Evolutionary conservation across 2,329 filamentous ascomycete species (phyloP), one percentile per base, ranked within the genome.

Genomic region (Epichloe gansuensis): DNA sequence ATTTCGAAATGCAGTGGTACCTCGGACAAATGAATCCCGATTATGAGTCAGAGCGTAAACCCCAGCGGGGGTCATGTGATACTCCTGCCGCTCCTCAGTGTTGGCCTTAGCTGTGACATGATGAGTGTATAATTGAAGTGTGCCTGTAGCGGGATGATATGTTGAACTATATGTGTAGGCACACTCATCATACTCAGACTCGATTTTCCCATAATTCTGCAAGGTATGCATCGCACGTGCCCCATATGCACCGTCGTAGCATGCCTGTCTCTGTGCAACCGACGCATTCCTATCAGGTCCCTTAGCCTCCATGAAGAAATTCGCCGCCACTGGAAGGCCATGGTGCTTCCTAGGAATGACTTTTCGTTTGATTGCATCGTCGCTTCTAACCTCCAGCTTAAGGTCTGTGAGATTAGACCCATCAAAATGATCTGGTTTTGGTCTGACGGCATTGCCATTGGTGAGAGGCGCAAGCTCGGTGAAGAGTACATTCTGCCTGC

Each of bases 301-400:
- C 54, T 72, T 72, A 0, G 56, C 63, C 50, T 65, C 64, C 3
- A 71, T 47, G 54, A 72, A 72, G 53, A 70, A 68, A 55, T 72
- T 72, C 7, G 67, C 67, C 15, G 58, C 59, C 3, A 67, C 56
- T 2, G 68, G 69, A 44, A 61, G 57, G 52, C 60, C 55, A 17
- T 48, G 42, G 44, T 63, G 54, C n/a, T 60, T 65, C 9, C 66
- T 67, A 17, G 69, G 68, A 25, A 68, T 56, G 38, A 70, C n/a
- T n/a, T 37, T 34, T 9, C 1, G 3, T 15, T 15, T 28, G 1
- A 45, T 11, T 28, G 31, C 31, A 13, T 34, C 3, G 28, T 46
- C 28, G 38, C 45, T 44, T 21, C 51, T 35, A 5, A 49, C 21
- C 21, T 34, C 23, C 3, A n/a, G 4, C 12, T 12, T 11, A 13